Conservation (phyloP, 2,329 filamentous ascomycete genomes). For the Laburnicola sp. region DNA sequence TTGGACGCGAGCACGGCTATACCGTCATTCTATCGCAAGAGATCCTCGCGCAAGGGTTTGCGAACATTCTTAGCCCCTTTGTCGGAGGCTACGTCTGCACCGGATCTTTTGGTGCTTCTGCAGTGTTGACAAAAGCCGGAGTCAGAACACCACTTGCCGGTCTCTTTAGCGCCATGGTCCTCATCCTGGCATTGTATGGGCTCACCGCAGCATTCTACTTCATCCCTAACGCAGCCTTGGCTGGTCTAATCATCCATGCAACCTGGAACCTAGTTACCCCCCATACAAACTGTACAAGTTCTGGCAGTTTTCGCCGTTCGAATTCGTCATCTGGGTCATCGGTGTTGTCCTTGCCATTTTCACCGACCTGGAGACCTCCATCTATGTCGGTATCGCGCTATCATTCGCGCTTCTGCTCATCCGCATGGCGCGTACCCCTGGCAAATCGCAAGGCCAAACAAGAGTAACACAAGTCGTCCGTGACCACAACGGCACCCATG, state of each 20-base stretch:
- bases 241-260: slow-evolving; percentile 93
- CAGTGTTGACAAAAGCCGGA: slow-evolving; percentile 96
- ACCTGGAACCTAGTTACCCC: slow-evolving; percentile 90
- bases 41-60: slow-evolving; percentile 89
- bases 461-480: slow-evolving; percentile 87
- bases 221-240: slow-evolving; percentile 78
- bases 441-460: slow-evolving; percentile 74
- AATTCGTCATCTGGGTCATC: slow-evolving; percentile 89
- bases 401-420: slow-evolving; percentile 80
- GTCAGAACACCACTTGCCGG: slow-evolving; percentile 90
- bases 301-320: slow-evolving; percentile 88
- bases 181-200: slow-evolving; percentile 87
- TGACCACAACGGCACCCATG: slow-evolving; percentile 74
- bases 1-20: slow-evolving; percentile 95
- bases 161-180: slow-evolving; percentile 81
- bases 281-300: slow-evolving; percentile 93
- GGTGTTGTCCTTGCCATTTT: slow-evolving; percentile 92
- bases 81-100: slow-evolving; percentile 89
- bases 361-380: slow-evolving; percentile 83
- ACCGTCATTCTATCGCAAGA: slow-evolving; percentile 96
- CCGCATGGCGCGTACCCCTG: slow-evolving; percentile 79
- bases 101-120: slow-evolving; percentile 92
- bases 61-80: slow-evolving; percentile 88
- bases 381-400: slow-evolving; percentile 81
- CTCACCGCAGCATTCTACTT: slow-evolving; percentile 90